Conservation (phyloP, 129 eudicot genomes). For the Oenanthe sinensis region DNA sequence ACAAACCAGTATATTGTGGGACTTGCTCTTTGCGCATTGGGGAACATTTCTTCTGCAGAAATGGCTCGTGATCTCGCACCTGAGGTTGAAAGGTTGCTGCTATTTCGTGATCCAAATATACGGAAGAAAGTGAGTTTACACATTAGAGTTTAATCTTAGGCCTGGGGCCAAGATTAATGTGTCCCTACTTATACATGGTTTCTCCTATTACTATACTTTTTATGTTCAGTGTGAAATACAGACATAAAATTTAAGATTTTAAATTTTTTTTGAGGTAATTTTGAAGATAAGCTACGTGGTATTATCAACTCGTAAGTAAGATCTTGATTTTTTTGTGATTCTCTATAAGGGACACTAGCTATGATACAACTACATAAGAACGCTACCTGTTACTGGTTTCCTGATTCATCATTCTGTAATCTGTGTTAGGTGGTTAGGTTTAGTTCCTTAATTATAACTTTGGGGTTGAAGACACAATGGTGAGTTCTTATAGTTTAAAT, state of each 20-base stretch:
- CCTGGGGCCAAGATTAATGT: not conserved
- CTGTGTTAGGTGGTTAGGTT: not conserved
- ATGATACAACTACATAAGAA: not conserved
- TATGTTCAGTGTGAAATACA: too few relatives aligned
- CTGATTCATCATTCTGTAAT: not conserved
- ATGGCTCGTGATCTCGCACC: slow-evolving; percentile 99
- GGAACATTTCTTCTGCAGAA: slow-evolving; percentile 94
- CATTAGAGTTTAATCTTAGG: not conserved
- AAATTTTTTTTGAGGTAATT: not conserved
- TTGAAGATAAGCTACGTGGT: not conserved
- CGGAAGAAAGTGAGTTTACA: slow-evolving; percentile 76
- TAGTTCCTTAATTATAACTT: not conserved
- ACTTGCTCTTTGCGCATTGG: slow-evolving; percentile 96
- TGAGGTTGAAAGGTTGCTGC: slow-evolving; percentile 90
- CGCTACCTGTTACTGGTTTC: not conserved
- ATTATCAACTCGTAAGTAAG: not conserved
- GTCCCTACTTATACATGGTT: not conserved
- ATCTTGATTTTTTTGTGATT: not conserved
- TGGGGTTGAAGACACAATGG: not conserved
- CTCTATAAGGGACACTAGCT: not conserved
- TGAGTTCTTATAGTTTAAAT: not conserved
- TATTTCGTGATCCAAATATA: slow-evolving; percentile 95
- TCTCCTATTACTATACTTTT: not conserved
- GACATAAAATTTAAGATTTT: too few relatives aligned
- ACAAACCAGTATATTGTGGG: slow-evolving; percentile 89